Conservation (phyloP, 441 rosid species). For the Croton laevigatus region DNA sequence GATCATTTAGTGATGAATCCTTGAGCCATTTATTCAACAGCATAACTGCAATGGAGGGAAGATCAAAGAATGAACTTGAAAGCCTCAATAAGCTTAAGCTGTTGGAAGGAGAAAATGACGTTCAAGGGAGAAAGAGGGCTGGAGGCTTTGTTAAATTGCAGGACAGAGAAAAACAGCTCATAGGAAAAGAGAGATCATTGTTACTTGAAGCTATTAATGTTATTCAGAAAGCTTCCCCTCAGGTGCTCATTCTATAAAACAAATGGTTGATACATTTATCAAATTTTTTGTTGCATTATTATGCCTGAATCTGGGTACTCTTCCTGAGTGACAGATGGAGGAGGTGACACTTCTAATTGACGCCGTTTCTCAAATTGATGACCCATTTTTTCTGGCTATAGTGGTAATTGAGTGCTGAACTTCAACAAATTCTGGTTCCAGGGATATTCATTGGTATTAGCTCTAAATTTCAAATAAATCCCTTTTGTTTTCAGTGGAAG, state of each 20-base stretch:
- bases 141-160: slow-evolving; percentile 65
- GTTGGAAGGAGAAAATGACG: slow-evolving; percentile 27
- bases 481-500: slow-evolving; percentile 32
- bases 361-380: slow-evolving; percentile 87
- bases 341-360: slow-evolving; percentile 89
- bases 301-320: slow-evolving; percentile 35
- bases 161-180: slow-evolving; percentile 63
- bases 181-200: slow-evolving; percentile 63
- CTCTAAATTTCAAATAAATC: slow-evolving; percentile 64
- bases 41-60: slow-evolving; percentile 23
- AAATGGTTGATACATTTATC: slow-evolving; percentile 41
- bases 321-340: slow-evolving; percentile 70
- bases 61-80: slow-evolving; percentile 27
- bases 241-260: slow-evolving; percentile 66
- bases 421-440: slow-evolving; percentile 96
- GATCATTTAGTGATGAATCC: slow-evolving; percentile 46
- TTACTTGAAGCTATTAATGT: slow-evolving; percentile 59
- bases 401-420: slow-evolving; percentile 99
- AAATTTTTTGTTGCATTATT: slow-evolving; percentile 23
- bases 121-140: slow-evolving; percentile 25
- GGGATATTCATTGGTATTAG: slow-evolving; percentile 92
- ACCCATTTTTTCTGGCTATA: slow-evolving; percentile 94
- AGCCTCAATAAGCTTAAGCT: slow-evolving; percentile 21
- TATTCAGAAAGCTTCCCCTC: slow-evolving; percentile 83
- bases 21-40: slow-evolving; percentile 45